Base-by-base conservation (phyloP, 2,329 filamentous ascomycete genomes). In the Byssochlamys sp. region DNA sequence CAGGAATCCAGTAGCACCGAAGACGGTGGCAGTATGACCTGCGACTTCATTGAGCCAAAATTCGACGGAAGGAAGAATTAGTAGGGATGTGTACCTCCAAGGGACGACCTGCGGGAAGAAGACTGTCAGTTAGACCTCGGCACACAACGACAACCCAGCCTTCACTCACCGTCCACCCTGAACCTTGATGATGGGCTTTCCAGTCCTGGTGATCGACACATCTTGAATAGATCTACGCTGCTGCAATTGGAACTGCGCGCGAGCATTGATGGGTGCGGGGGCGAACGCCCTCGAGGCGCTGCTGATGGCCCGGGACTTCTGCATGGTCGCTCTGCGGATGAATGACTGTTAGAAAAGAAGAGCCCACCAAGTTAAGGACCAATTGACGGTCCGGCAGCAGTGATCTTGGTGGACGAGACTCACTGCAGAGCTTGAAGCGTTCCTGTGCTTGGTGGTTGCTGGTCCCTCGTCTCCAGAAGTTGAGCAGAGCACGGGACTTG, bases 11-110 rank as follows among this genome's bases (percentile, higher is more conserved):
- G 91, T 96, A 70, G 94, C 94, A 77, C 94, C 94, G 77, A 99
- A 99, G 68, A 99, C 92, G 59, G 94, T 99, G 61, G 89, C 92
- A 62, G 91, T 96, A 78, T 97, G 91, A 65, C 92, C 92, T 90
- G 75, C 60, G 63, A 65, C 60, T n/a, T 55, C 31, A 60, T 70
- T 71, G 66, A 69, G 65, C 60, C 53, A 62, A 63, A 14, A 59
- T 58, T 61, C 45, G 48, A 55, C 52, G 45, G 60, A 53, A 55
- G 56, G 59, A 61, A 58, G 63, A 61, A 65, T 54, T 59, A 60
- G 53, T 58, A 55, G 58, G 57, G 48, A 59, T 56, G 58, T 59
- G 68, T 85, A 95, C 90, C 90, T 86, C 90, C 90, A 64, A 95
- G 82, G 65, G 89, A 89, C 64, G 88, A 91, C 69, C 90, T 94